Evolutionary conservation across 192 early-diverging fungal species (phyloP).

Genomic region (Mortierella alpina): DNA sequence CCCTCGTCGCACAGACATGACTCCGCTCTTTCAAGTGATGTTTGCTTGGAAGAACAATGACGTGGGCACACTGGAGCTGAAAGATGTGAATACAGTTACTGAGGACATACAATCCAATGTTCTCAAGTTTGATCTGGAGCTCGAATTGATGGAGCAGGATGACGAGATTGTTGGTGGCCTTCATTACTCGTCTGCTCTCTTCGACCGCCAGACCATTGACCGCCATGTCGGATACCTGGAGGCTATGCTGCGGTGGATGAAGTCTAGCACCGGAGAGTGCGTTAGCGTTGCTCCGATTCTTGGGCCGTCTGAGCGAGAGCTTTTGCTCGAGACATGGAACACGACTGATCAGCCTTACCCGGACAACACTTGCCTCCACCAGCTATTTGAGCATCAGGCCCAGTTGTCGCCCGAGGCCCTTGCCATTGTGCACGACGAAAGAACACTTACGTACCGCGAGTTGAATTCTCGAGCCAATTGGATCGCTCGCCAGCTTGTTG

Average conservation of each 20-base stretch:
- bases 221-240: no score
- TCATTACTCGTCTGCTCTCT: no score
- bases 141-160: no score
- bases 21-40: conserved; percentile 13
- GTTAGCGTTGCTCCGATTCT: no score
- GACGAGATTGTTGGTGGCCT: no score
- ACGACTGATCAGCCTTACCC: no score
- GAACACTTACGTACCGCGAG: neutral
- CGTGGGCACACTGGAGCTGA: neutral
- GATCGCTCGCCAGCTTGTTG: no score
- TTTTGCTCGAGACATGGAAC: no score
- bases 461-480: no score
- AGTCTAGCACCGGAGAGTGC: no score
- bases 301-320: no score
- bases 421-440: neutral
- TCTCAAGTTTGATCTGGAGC: neutral
- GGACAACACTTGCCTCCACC: conserved; percentile 6
- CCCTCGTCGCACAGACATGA: neutral
- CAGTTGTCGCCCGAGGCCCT: neutral
- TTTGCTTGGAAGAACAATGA: conserved; percentile 18
- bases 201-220: conserved; percentile 12
- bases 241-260: no score
- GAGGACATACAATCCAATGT: neutral
- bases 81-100: neutral
- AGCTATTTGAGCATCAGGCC: conserved; percentile 3